A percentile compares a stretch with the other conserved stretches of the same genome.
These are phyloP conservation scores for Mycena vitilis DNA, from an alignment of 768 basidiomycete genomes.

Conservation along the genomic window DNA sequence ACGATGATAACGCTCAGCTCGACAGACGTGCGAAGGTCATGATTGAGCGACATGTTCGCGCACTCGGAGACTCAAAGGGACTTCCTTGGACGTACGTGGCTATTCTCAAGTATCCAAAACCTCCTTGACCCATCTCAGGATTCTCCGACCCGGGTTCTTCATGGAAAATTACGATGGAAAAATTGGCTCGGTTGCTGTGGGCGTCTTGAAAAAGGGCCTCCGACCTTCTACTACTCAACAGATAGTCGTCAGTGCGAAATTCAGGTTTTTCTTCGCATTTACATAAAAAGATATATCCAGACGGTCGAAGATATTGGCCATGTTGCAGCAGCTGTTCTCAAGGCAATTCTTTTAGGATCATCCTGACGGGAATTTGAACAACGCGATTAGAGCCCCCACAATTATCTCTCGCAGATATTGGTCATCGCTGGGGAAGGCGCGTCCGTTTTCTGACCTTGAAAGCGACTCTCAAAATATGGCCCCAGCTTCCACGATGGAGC, in stretches of 20 bases:
- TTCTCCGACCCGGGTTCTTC: slow-evolving; percentile 56
- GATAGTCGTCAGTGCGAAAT: background rate
- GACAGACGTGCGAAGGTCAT: slow-evolving; percentile 41
- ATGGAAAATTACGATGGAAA: slow-evolving; percentile 57
- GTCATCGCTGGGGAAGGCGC: slow-evolving; percentile 44
- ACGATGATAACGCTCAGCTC: slow-evolving; percentile 36
- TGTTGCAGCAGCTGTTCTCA: slow-evolving; percentile 48
- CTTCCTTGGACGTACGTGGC: slow-evolving; percentile 49
- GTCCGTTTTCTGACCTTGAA: too few species aligned
- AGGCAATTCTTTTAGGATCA: slow-evolving; percentile 39
- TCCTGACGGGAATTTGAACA: background rate
- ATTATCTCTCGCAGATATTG: slow-evolving; percentile 40
- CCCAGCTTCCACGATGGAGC: slow-evolving; percentile 41
- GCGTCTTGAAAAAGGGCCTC: slow-evolving; percentile 48
- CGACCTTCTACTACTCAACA: slow-evolving; percentile 47
- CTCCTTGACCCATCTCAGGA: slow-evolving; percentile 46
- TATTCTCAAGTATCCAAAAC: slow-evolving; percentile 27
- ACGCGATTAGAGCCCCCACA: slow-evolving; percentile 41
- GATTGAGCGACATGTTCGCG: slow-evolving; percentile 44
- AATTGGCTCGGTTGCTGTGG: slow-evolving; percentile 50
- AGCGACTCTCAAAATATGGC: background rate
- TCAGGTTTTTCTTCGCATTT: background rate
- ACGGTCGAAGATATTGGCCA: slow-evolving; percentile 49
- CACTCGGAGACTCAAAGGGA: slow-evolving; percentile 36
- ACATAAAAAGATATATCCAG: slow-evolving; percentile 25